Conservation (phyloP, 495 filamentous ascomycete species). For the Penicillium soppii region DNA sequence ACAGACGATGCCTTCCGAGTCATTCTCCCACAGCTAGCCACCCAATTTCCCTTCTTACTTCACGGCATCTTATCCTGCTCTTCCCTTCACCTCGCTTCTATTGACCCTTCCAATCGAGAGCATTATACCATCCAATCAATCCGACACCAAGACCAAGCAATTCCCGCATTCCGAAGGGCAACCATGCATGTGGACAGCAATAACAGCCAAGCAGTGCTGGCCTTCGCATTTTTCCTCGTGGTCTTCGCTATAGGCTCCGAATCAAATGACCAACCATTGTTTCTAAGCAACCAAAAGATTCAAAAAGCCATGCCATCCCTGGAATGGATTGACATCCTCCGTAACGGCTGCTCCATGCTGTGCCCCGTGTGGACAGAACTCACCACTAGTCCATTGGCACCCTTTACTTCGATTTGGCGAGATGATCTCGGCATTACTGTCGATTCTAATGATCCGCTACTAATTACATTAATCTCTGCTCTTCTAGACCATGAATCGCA, state of each 20-base stretch:
- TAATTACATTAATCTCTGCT: neutral
- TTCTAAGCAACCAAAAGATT: too few relatives aligned
- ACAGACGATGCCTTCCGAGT: conserved; percentile 16
- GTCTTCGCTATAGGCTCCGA: conserved; percentile 16
- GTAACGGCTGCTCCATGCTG: too few relatives aligned
- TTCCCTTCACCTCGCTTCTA: conserved; percentile 28
- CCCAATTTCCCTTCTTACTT: conserved; percentile 25
- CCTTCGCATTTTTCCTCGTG: conserved; percentile 35
- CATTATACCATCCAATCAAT: conserved; percentile 21
- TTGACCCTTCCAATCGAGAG: conserved; percentile 9
- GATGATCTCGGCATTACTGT: too few relatives aligned
- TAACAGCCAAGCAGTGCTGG: conserved; percentile 36
- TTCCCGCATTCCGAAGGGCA: conserved; percentile 31
- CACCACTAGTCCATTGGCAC: neutral
- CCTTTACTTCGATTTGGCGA: too few relatives aligned
- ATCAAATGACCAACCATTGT: neutral
- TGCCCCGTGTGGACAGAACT: too few relatives aligned
- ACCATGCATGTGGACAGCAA: conserved; percentile 17
- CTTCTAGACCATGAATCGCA: neutral
- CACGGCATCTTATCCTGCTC: conserved; percentile 38
- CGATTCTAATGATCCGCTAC: neutral
- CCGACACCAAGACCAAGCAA: conserved; percentile 28
- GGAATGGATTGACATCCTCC: too few relatives aligned
- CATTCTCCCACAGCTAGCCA: conserved; percentile 22
- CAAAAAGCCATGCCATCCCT: too few relatives aligned